phyloP scores from a whole-genome alignment of 805 yeast species.

The Nakazawaea ambrosiae region DNA sequence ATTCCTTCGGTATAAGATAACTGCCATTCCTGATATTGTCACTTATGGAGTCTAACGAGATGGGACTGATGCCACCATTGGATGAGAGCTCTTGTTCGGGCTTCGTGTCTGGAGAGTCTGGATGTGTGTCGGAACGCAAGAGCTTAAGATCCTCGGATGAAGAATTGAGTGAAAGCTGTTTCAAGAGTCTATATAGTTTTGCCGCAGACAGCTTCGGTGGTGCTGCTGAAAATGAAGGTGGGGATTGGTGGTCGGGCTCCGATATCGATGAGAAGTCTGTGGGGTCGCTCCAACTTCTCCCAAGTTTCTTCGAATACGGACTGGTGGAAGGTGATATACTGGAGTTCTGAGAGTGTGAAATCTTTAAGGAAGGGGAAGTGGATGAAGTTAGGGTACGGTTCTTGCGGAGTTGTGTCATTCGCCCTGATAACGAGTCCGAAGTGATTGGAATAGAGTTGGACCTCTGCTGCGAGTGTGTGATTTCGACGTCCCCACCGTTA shows the following conservation, averaged over 20 bases:
- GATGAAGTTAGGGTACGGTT: too few species aligned
- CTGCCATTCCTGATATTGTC: conserved; percentile 7
- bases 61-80: too few species aligned
- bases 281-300: too few species aligned
- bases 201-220: too few species aligned
- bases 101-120: not conserved
- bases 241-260: too few species aligned
- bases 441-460: conserved; percentile 9
- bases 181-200: not conserved
- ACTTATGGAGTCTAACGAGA: conserved; percentile 1
- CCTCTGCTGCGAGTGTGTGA: not conserved
- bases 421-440: conserved; percentile 1
- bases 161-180: not conserved
- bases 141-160: not conserved
- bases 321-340: conserved; percentile 1
- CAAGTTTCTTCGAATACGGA: conserved; percentile 1
- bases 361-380: too few species aligned
- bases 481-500: not conserved
- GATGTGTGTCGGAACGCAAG: not conserved
- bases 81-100: not conserved
- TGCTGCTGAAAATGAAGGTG: too few species aligned
- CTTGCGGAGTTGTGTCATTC: too few species aligned
- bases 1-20: conserved; percentile 34
- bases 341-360: too few species aligned
- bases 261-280: too few species aligned